phyloP scores from a whole-genome alignment of 148 eudicot genomes.

The Vaccinium macrocarpon region DNA sequence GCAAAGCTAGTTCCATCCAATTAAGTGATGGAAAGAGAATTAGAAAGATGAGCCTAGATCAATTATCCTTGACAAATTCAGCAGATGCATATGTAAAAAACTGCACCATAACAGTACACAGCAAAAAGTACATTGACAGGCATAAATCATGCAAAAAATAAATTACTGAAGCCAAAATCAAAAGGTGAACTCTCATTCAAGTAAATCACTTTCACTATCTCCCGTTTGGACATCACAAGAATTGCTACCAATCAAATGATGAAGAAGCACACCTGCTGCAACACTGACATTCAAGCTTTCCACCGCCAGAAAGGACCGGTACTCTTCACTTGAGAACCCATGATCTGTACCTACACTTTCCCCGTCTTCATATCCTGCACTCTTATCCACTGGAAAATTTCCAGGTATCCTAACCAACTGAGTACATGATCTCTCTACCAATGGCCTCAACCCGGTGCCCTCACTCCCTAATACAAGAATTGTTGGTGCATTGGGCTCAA shows the following conservation, averaged over 20 bases:
- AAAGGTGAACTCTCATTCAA: slow-evolving; percentile 13
- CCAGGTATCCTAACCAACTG: slow-evolving; percentile 74
- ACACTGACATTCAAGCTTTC: slow-evolving; percentile 99
- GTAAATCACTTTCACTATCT: slow-evolving; percentile 12
- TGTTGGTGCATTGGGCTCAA: slow-evolving; percentile 67
- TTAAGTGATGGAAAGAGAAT: neutral
- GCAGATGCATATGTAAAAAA: neutral
- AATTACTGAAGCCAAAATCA: neutral
- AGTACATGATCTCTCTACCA: slow-evolving; percentile 90
- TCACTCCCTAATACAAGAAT: slow-evolving; percentile 98
- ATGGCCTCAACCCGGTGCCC: slow-evolving; percentile 95
- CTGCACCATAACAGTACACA: neutral
- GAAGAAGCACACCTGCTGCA: slow-evolving; percentile 94
- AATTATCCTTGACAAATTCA: neutral
- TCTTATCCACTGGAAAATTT: slow-evolving; percentile 50
- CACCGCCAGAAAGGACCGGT: slow-evolving; percentile 79
- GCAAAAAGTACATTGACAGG: neutral
- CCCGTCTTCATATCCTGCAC: slow-evolving; percentile 37
- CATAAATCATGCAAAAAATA: slow-evolving; percentile 1
- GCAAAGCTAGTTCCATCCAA: neutral
- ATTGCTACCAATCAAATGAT: slow-evolving; percentile 76
- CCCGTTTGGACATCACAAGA: slow-evolving; percentile 14
- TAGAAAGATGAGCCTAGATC: neutral
- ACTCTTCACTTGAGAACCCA: slow-evolving; percentile 42
- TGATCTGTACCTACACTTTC: slow-evolving; percentile 30